These are phyloP conservation scores for Aspergillus fumigatiaffinis DNA, from an alignment of 2,329 filamentous ascomycete species.

Conservation along the genomic window DNA sequence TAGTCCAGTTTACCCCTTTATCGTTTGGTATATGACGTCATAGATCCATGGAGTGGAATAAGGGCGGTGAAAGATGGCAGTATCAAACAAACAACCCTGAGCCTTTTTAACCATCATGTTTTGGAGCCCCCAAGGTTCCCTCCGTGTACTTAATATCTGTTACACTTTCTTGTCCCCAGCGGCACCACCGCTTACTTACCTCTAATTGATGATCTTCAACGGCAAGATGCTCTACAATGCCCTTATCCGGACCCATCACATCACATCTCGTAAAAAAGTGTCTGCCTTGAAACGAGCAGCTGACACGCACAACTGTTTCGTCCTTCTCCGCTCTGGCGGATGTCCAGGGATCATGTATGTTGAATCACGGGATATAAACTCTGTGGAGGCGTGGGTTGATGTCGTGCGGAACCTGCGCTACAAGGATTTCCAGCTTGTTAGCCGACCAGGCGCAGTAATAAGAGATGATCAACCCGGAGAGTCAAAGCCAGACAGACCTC, in stretches of 20 bases:
- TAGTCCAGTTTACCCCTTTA: too few species aligned
- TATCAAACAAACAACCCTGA: neutral
- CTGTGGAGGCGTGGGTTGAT: slow-evolving; percentile 61
- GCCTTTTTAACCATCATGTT: neutral
- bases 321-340: slow-evolving; percentile 64
- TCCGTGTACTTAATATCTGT: neutral
- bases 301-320: slow-evolving; percentile 56
- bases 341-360: slow-evolving; percentile 77
- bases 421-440: slow-evolving; percentile 66
- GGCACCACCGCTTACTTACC: neutral
- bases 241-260: slow-evolving; percentile 74
- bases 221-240: slow-evolving; percentile 46
- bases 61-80: neutral
- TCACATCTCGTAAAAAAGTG: slow-evolving; percentile 74
- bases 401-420: slow-evolving; percentile 63
- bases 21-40: neutral
- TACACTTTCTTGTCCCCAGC: neutral
- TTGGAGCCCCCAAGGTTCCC: too few species aligned
- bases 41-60: too few species aligned
- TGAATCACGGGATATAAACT: slow-evolving; percentile 53
- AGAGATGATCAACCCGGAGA: slow-evolving; percentile 9
- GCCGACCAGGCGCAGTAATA: slow-evolving; percentile 45
- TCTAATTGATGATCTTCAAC: neutral
- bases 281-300: slow-evolving; percentile 62
- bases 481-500: neutral